Evolutionary conservation across 1,284 basidiomycete genomes (phyloP).

Genomic region (Cryptococcus floricola): DNA sequence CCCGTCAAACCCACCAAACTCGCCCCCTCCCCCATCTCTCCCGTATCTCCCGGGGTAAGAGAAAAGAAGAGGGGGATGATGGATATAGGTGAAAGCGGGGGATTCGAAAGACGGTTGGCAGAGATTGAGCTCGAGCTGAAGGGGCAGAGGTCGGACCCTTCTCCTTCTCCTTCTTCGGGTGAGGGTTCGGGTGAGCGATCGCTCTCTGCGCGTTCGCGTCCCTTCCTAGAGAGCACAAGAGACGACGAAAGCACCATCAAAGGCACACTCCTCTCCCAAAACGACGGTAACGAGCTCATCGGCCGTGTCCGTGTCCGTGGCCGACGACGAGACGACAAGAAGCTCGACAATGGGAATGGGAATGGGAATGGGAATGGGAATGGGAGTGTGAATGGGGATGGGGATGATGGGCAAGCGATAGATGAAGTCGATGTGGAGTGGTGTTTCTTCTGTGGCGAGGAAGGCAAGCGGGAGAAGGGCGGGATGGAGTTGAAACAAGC

Average conservation of each 20-base stretch:
- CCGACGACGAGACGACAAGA: too few species aligned
- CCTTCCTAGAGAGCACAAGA: too few species aligned
- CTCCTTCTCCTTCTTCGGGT: too few species aligned
- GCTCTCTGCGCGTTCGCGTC: too few species aligned
- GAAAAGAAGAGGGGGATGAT: background rate
- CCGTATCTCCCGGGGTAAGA: background rate
- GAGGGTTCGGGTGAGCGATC: background rate
- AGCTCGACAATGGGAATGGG: background rate
- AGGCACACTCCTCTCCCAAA: too few species aligned
- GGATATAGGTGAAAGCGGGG: background rate
- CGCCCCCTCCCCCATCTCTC: background rate
- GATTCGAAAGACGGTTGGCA: background rate
- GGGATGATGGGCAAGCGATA: constrained; percentile 3
- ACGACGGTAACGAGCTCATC: too few species aligned
- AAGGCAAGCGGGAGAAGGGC: background rate
- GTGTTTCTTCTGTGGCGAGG: constrained; percentile 18
- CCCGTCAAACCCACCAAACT: background rate
- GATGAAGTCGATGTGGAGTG: constrained; percentile 19
- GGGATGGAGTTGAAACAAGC: constrained; percentile 7
- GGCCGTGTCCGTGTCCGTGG: too few species aligned
- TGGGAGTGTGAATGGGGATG: too few species aligned
- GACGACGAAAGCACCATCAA: too few species aligned
- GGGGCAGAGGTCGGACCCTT: background rate
- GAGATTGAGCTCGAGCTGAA: background rate
- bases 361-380: background rate